These are phyloP conservation scores for Rhexocercosporidium sp. DNA, from an alignment of 2,329 filamentous ascomycete genomes.

Conservation along the genomic window DNA sequence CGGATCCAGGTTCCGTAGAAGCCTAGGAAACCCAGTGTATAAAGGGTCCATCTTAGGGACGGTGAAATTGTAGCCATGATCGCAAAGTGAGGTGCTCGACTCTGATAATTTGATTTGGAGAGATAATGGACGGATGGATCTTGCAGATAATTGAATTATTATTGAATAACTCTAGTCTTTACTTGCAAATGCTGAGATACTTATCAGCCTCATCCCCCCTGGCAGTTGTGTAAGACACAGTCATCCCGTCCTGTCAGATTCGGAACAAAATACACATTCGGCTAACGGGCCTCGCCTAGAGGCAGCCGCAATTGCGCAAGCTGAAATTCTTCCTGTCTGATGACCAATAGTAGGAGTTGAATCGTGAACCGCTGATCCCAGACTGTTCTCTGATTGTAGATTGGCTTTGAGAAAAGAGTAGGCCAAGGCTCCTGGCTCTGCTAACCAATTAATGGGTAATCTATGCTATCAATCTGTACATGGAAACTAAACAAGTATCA, in stretches of 20 bases:
- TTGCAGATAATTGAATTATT: neutral
- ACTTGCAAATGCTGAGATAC: neutral
- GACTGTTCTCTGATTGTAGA: neutral
- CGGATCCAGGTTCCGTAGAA: constrained; percentile 5
- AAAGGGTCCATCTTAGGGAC: neutral
- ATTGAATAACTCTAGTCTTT: neutral
- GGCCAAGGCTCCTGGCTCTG: too few species aligned
- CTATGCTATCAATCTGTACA: neutral
- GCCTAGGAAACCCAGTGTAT: neutral
- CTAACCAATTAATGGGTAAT: too few species aligned
- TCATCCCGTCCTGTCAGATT: neutral
- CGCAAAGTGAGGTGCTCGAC: neutral
- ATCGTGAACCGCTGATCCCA: neutral
- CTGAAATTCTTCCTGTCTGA: neutral
- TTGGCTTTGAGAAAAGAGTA: neutral
- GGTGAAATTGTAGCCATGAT: neutral
- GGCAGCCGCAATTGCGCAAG: neutral
- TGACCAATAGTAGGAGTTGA: neutral
- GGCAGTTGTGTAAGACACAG: neutral
- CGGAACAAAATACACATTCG: neutral
- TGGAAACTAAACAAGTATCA: too few species aligned
- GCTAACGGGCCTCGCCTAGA: neutral
- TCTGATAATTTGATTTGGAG: neutral
- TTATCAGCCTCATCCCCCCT: neutral
- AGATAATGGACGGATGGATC: neutral